Evolutionary conservation across 306 rosid genomes (phyloP), one percentile per base, ranked within the genome.

Genomic region (Ziziphus jujuba): DNA sequence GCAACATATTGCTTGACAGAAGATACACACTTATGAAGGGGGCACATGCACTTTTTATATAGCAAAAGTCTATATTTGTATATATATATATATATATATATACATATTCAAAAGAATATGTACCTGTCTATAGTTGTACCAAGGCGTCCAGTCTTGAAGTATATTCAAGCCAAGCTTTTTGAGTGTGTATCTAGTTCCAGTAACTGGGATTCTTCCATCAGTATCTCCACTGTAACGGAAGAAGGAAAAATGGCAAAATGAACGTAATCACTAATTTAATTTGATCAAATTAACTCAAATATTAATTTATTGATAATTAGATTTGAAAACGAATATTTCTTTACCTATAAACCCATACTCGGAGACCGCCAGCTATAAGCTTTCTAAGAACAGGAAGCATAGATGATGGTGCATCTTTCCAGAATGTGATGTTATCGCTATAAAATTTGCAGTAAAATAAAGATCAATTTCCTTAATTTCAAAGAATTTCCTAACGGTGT

Each of bases 331-430:
- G 50, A 22, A 14, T 23, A 44, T 55, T 50, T n/a, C 9, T 16
- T 22, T 80, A 91, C 93, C 93, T 91, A 65, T 71, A 91, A 80
- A 91, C 69, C 97, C 97, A 91, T 28, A 91, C 21, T 10, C 97
- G 88, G 53, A 91, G 65, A 19, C 97, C 96, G 1, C 87, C 89
- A 5, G 72, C 87, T 23, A 85, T 64, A 34, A 91, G 95, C 83
- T 87, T 91, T 47, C 60, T 76, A 20, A 91, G 75, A 9, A 77
- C 59, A 7, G 96, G 96, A 58, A 91, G 97, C 59, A 85, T 67
- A 14, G 97, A 88, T 0, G 70, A 35, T 6, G 95, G 88, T 22
- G 93, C 57, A 16, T 85, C 97, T 4, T 71, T 72, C 97, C 96
- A 88, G 50, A 69, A 62, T 28, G 79, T 21, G 45, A 91, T 83